phyloP scores from a whole-genome alignment of 2,329 filamentous ascomycete species.

The Arthrobotrys musiformis region DNA sequence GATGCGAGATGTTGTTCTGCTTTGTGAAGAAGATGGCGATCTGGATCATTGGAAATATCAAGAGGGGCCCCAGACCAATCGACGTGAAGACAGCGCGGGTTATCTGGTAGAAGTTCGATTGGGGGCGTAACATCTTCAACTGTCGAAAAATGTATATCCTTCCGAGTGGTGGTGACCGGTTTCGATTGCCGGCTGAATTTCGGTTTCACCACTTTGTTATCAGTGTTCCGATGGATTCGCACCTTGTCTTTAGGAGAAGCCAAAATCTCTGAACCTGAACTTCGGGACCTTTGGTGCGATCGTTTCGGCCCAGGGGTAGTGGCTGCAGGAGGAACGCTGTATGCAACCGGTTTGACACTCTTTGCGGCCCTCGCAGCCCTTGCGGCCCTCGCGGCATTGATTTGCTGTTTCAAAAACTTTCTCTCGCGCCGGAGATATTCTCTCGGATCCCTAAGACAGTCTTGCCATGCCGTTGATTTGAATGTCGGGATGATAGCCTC shows the following conservation, averaged over 20 bases:
- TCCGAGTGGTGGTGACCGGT: constrained; percentile 73
- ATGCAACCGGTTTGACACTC: background rate
- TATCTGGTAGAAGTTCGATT: constrained; percentile 72
- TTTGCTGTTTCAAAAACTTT: constrained; percentile 32
- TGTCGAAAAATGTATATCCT: constrained; percentile 81
- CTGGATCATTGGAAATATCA: constrained; percentile 78
- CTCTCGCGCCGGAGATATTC: constrained; percentile 46
- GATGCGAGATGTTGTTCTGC: constrained; percentile 82
- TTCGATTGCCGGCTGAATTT: constrained; percentile 51
- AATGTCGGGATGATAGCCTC: constrained; percentile 21
- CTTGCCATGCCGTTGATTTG: constrained; percentile 46
- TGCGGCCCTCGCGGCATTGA: constrained; percentile 18
- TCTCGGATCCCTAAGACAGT: constrained; percentile 34
- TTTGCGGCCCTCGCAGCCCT: constrained; percentile 14
- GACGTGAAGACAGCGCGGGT: constrained; percentile 78
- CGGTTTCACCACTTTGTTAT: constrained; percentile 42
- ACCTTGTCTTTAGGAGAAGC: constrained; percentile 34
- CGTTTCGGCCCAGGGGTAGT: constrained; percentile 18
- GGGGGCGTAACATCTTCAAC: constrained; percentile 80
- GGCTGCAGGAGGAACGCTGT: background rate
- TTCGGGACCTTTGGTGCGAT: constrained; percentile 41
- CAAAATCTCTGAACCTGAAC: constrained; percentile 35
- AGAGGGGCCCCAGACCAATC: constrained; percentile 87
- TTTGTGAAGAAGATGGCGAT: constrained; percentile 76
- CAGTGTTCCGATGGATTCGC: constrained; percentile 26